Evolutionary conservation across 2,329 filamentous ascomycete species (phyloP).

Genomic region (Penicillium brevicompactum): DNA sequence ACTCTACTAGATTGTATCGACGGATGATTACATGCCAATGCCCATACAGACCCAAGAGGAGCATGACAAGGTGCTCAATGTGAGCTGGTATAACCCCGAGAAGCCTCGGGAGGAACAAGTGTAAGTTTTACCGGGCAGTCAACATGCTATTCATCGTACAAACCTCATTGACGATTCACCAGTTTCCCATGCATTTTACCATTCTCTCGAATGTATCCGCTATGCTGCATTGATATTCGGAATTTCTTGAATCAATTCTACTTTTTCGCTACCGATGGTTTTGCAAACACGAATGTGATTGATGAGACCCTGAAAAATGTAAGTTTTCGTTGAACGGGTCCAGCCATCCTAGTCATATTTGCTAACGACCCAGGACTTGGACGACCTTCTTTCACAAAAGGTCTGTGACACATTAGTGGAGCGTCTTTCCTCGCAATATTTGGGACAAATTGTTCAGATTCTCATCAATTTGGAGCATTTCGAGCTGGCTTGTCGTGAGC

Average conservation of each 20-base stretch:
- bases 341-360: not conserved
- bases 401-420: conserved; percentile 91
- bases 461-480: conserved; percentile 97
- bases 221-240: conserved; percentile 96
- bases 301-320: conserved; percentile 86
- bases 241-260: conserved; percentile 99
- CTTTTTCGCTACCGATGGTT: conserved; percentile 95
- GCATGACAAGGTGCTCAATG: conserved; percentile 92
- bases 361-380: conserved; percentile 66
- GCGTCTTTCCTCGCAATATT: conserved; percentile 84
- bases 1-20: conserved; percentile 64
- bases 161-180: conserved; percentile 3
- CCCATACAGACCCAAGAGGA: conserved; percentile 87
- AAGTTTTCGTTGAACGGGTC: conserved; percentile 16
- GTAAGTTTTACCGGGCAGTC: conserved; percentile 50
- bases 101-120: conserved; percentile 73
- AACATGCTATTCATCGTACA: not conserved
- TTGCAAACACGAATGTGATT: conserved; percentile 84
- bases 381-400: conserved; percentile 88
- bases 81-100: conserved; percentile 93
- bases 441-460: conserved; percentile 97
- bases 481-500: conserved; percentile 85
- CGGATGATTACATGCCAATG: conserved; percentile 99
- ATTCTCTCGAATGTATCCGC: conserved; percentile 98
- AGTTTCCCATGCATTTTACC: conserved; percentile 94